Base-by-base conservation (phyloP, 1,284 basidiomycete genomes). In the Ceratobasidium sp. region DNA sequence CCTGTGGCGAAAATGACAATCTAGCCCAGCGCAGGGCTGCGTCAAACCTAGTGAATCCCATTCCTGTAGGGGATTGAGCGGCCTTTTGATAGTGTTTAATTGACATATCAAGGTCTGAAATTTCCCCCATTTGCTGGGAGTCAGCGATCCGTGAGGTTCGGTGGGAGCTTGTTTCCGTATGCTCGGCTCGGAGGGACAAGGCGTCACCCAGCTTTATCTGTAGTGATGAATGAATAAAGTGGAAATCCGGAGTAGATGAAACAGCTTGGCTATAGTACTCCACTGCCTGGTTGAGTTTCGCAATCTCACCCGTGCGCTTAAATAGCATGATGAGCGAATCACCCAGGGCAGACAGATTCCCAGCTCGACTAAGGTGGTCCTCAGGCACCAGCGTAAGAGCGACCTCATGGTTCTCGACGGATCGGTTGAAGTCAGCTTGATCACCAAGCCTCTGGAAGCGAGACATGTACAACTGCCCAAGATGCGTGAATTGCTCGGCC, bases 21-120 rank as follows among this genome's bases (percentile, higher is more conserved):
- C 47, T 28, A 21, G 47, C 64, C 73, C 64, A 73, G 16, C 21
- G 47, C 18, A 8, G 28, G 1, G 64, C 64, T 16, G 73, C 73
- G 6, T 1, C 6, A 23, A 73, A 69, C 38, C 57, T 32, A 18
- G 5, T 11, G 28, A 14, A 35, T n/a, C 52, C 38, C 11, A 18
- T 18, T 14, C 52, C 73, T n/a, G 23, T 14, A 13, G 43, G 11
- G 2, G 21, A 2, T 32, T 62, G 50, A 11, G 41, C 23, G 43
- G 47, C 38, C 30, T 46, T n/a, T 46, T 21, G 50, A 57, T 69
- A 69, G n/a, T 9, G 26, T 18, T 21, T 8, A 50, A 50, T 50
- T 14, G 47, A 8, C n/a, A 8, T 21, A 50, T 50, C 26, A 14
- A 50, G 11, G 26, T 50, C 47, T 26, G 26, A n/a, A 50, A 26